Evolutionary conservation across 345 rosid genomes (phyloP).

Genomic region (Geranium brycei): DNA sequence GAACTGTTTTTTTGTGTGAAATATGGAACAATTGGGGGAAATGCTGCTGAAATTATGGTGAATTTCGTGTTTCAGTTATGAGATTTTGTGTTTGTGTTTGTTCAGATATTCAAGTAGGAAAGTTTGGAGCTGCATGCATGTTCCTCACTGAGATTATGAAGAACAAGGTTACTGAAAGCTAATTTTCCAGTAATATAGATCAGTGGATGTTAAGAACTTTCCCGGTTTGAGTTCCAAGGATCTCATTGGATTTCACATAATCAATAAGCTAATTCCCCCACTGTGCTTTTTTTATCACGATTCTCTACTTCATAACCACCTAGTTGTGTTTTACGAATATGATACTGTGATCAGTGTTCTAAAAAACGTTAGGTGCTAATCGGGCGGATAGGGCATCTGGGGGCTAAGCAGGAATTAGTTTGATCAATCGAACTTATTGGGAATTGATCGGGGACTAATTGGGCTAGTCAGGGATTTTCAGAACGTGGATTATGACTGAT

Average conservation of each 20-base stretch:
- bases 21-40: background rate
- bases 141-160: background rate
- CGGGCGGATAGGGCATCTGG: too few species aligned
- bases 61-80: background rate
- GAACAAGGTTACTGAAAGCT: background rate
- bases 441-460: too few species aligned
- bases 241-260: background rate
- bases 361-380: too few species aligned
- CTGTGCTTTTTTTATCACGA: background rate
- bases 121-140: background rate
- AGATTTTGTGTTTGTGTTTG: too few species aligned
- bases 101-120: too few species aligned
- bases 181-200: background rate
- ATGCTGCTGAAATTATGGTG: background rate
- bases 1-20: background rate
- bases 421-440: too few species aligned
- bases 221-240: background rate
- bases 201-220: background rate
- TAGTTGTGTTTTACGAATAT: background rate
- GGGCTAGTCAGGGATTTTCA: too few species aligned
- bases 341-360: background rate
- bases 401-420: too few species aligned
- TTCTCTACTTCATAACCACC: background rate
- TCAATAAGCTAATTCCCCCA: too few species aligned
- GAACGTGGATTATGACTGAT: background rate